Percentiles rank a stretch among this genome's conserved stretches.
Evolutionary conservation across 441 rosid species (phyloP).

Genomic region (Theobroma grandiflorum): DNA sequence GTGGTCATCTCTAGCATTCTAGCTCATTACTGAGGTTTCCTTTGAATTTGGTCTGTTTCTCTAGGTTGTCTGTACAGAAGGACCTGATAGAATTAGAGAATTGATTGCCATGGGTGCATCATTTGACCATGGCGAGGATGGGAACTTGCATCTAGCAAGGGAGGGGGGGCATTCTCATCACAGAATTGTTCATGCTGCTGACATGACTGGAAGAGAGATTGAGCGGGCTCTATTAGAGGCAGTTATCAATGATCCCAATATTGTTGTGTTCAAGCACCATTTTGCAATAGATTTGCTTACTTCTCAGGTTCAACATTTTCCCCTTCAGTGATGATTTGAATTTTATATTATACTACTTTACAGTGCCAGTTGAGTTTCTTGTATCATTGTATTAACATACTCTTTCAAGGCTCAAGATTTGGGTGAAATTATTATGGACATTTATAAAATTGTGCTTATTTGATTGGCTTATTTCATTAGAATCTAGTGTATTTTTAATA

Average conservation of each 20-base stretch:
- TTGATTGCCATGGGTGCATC: constrained; percentile 94
- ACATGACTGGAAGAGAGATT: constrained; percentile 98
- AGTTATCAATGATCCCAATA: constrained; percentile 78
- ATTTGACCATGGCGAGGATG: constrained; percentile 94
- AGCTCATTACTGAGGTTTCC: background rate
- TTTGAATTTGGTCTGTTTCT: constrained; percentile 24
- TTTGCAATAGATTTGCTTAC: constrained; percentile 94
- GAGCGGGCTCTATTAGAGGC: constrained; percentile 93
- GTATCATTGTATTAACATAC: background rate
- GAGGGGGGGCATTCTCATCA: constrained; percentile 98
- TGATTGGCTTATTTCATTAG: background rate
- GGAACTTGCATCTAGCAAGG: constrained; percentile 94
- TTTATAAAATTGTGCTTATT: background rate
- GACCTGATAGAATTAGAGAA: constrained; percentile 93
- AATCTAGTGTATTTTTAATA: background rate
- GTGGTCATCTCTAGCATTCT: background rate
- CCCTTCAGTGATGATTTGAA: background rate
- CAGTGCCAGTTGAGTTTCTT: background rate
- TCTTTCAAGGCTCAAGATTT: background rate
- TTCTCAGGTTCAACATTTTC: constrained; percentile 62
- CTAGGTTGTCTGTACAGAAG: constrained; percentile 96
- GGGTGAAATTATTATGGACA: background rate
- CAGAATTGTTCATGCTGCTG: constrained; percentile 97
- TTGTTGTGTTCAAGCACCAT: constrained; percentile 83
- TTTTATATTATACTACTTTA: background rate